These are phyloP conservation scores for Polygonum aviculare DNA, from an alignment of 148 eudicot genomes.

Conservation along the genomic window DNA sequence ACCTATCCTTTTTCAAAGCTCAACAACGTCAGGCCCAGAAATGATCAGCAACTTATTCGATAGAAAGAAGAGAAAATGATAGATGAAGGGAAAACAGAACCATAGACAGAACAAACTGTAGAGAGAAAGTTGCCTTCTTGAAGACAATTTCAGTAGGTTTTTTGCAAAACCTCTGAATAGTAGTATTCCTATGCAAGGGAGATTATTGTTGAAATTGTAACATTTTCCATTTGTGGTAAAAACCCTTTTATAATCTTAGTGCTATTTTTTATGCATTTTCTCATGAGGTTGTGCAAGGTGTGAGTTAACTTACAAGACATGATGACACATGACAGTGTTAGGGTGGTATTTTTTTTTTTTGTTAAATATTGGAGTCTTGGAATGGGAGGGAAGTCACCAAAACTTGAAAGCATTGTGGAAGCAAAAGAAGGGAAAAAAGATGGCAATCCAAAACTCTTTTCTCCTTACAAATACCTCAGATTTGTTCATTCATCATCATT, in stretches of 20 bases:
- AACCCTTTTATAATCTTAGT: no score
- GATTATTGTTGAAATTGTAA: no score
- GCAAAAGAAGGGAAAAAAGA: background rate
- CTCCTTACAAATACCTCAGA: constrained; percentile 22
- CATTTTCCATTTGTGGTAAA: background rate
- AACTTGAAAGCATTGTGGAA: constrained; percentile 36
- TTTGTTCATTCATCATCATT: background rate
- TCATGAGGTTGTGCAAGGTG: background rate
- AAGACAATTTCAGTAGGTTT: background rate
- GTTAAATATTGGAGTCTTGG: constrained; percentile 25
- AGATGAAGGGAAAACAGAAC: no score
- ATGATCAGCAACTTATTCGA: no score
- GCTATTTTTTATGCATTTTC: no score
- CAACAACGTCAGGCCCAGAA: no score
- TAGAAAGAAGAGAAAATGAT: no score
- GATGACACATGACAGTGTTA: no score
- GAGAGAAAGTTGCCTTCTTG: background rate
- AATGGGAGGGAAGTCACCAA: constrained; percentile 49
- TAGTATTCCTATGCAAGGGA: background rate
- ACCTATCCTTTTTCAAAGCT: constrained; percentile 17
- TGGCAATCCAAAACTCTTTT: background rate
- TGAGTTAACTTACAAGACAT: background rate
- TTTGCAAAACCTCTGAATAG: background rate
- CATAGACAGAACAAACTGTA: no score
- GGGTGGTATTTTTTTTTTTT: no score